Evolutionary conservation across 1,284 basidiomycete genomes (phyloP).

Genomic region (Agroathelia rolfsii): DNA sequence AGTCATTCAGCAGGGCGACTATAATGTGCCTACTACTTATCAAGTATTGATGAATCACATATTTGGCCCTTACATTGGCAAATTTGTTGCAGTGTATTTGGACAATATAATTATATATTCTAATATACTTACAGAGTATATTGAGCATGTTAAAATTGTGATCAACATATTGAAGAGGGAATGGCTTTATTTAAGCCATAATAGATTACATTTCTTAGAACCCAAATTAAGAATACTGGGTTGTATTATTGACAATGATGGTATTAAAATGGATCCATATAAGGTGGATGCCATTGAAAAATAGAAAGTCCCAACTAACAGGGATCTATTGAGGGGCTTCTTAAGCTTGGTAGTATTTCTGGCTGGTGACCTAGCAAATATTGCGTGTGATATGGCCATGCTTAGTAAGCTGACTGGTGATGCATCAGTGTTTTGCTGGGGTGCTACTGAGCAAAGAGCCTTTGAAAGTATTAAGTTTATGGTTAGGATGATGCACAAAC

Average conservation of each 20-base stretch:
- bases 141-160: constrained; percentile 14
- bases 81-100: constrained; percentile 22
- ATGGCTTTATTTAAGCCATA: constrained; percentile 10
- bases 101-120: constrained; percentile 21
- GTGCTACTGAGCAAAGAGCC: constrained; percentile 20
- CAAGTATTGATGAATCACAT: constrained; percentile 25
- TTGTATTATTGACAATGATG: constrained; percentile 19
- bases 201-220: constrained; percentile 17
- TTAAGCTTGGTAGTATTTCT: constrained; percentile 22
- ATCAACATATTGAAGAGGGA: constrained; percentile 12
- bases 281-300: constrained; percentile 16
- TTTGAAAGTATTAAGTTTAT: constrained; percentile 27
- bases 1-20: constrained; percentile 28
- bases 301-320: constrained; percentile 16
- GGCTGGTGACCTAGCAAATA: constrained; percentile 17
- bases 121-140: constrained; percentile 17
- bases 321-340: constrained; percentile 19
- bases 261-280: constrained; percentile 17
- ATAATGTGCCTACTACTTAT: constrained; percentile 24
- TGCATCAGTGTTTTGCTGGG: constrained; percentile 20
- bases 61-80: constrained; percentile 18
- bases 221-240: constrained; percentile 21
- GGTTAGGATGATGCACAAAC: constrained; percentile 10
- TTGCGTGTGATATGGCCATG: constrained; percentile 22
- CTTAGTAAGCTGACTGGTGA: constrained; percentile 19